phyloP scores from a whole-genome alignment of 1,139 yeast species.

The Pichia sp. region DNA sequence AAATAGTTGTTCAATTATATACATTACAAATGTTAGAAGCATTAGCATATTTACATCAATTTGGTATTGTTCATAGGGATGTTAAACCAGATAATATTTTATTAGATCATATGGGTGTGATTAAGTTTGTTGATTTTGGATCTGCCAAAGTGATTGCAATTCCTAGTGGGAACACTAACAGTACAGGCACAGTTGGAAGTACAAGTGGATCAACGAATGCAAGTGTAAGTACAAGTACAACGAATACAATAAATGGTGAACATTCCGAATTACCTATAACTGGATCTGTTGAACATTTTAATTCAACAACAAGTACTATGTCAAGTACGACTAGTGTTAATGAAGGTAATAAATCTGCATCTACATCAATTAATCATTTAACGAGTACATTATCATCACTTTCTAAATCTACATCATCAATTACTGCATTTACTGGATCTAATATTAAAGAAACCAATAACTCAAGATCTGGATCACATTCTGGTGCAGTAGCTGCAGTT shows the following conservation, averaged over 20 bases:
- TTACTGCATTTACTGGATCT: constrained; percentile 3
- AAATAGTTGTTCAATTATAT: constrained; percentile 84
- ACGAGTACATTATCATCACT: not conserved
- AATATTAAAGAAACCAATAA: not conserved
- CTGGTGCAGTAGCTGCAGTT: not conserved
- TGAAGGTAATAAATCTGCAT: constrained; percentile 1
- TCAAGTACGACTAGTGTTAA: constrained; percentile 9
- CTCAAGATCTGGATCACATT: not conserved
- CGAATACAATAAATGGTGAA: too few relatives aligned
- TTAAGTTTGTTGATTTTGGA: constrained; percentile 94
- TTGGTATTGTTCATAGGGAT: constrained; percentile 95
- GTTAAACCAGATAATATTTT: constrained; percentile 93
- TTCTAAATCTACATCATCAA: constrained; percentile 6
- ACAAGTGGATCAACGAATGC: not conserved
- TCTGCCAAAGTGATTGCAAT: constrained; percentile 93
- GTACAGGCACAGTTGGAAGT: not conserved
- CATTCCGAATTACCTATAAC: constrained; percentile 2
- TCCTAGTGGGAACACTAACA: constrained; percentile 40
- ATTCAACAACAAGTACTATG: constrained; percentile 4
- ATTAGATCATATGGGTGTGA: constrained; percentile 85
- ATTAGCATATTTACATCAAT: constrained; percentile 85
- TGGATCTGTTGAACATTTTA: not conserved
- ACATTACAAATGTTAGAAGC: constrained; percentile 94
- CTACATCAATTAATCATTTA: constrained; percentile 1
- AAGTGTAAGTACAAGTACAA: not conserved